Base-by-base conservation (phyloP, 495 filamentous ascomycete species). In the Podospora appendiculata region DNA sequence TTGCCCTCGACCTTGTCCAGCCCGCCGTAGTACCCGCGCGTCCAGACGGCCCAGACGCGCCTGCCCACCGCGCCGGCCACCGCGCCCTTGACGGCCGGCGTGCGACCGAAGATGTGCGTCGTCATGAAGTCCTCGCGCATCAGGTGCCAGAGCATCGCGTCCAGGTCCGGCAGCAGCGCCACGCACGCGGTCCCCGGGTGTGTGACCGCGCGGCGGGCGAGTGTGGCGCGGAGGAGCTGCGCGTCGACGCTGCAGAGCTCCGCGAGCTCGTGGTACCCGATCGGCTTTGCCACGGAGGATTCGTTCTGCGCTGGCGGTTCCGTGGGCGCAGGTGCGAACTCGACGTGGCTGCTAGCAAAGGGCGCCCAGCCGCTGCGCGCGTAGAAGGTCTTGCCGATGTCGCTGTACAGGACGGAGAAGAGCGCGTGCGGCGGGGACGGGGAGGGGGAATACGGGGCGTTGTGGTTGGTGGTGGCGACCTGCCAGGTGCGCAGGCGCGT, bases 341-440 rank as follows among this genome's bases (percentile, higher is more conserved):
- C 65, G 48, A 92, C 77, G 54, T 95, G 92, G 13, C 76, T 71
- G 32, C 85, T 90, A 8, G 70, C 68, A 58, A 84, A 91, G 0
- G 85, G 76, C 48, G 78, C 69, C 93, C 93, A 98, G 32, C 90
- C 93, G 55, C 80, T 78, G 47, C 75, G 78, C 8, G 89, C 79
- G 66, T 96, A 98, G 67, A 94, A 96, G n/a, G 68, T 67, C 74
- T 94, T 95, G 4, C 93, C 93, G 59, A 98, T 96, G 66, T 98
- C 93, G 9, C 91, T 96, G 69, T 85, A 98, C 34, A 98, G 68
- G 19, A 92, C 80, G 8, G 85, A 85, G 62, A 88, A 90, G 16
- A 81, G 52, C 32, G 45, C 40, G 8, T 36, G 25, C 16, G 8
- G 6, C 0, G 17, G 66, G 10, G 3, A 10, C 8, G 41, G 66